phyloP scores from a whole-genome alignment of 805 yeast species.

The Metschnikowia peoriensis region DNA sequence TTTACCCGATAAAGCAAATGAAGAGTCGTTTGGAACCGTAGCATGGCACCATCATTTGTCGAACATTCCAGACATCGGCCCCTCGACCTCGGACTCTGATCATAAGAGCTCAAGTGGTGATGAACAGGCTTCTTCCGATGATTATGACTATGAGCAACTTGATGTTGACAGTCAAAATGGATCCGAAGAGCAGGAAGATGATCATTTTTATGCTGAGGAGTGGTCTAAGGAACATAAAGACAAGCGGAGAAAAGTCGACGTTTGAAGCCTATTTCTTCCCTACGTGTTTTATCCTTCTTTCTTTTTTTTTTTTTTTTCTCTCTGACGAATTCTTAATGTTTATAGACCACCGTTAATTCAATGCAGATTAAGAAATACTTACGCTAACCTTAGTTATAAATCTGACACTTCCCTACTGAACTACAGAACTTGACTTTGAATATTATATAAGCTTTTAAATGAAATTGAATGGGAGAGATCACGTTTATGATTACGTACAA shows the following conservation, averaged over 20 bases:
- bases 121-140: slow-evolving; percentile 10
- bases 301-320: not conserved
- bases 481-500: no score
- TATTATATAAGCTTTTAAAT: no score
- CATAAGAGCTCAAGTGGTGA: slow-evolving; percentile 1
- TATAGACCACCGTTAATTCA: no score
- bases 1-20: slow-evolving; percentile 15
- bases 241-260: slow-evolving; percentile 5
- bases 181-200: slow-evolving; percentile 17
- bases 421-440: no score
- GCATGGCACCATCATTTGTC: slow-evolving; percentile 12
- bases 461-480: not conserved
- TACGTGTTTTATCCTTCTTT: not conserved
- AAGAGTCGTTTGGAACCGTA: slow-evolving; percentile 8
- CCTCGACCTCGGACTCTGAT: not conserved
- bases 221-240: slow-evolving; percentile 14
- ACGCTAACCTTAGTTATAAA: no score
- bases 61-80: slow-evolving; percentile 12
- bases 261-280: not conserved
- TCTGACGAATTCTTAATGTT: no score
- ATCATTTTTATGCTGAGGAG: slow-evolving; percentile 12
- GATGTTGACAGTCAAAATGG: slow-evolving; percentile 17
- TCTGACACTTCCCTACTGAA: no score
- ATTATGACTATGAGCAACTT: slow-evolving; percentile 16
- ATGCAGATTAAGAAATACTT: no score